These are phyloP conservation scores for Suzukiozyma palmioleophila DNA, from an alignment of 1,139 yeast species.

Conservation along the genomic window DNA sequence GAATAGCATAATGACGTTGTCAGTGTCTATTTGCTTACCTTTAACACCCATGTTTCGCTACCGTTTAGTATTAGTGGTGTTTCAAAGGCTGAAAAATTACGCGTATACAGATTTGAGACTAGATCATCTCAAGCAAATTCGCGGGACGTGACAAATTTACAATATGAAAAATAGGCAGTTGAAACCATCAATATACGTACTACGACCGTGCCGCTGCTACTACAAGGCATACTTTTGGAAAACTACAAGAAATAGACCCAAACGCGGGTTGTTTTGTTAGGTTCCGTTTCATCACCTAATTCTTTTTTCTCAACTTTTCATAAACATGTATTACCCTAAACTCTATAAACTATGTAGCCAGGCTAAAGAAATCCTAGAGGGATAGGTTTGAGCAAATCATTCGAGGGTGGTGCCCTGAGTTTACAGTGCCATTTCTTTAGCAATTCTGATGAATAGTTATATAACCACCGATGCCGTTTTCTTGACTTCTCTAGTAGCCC, in stretches of 20 bases:
- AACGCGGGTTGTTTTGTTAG: no score
- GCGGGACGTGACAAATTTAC: no score
- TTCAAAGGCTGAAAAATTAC: not conserved
- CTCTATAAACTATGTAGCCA: not conserved
- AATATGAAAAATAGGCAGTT: no score
- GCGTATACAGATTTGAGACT: not conserved
- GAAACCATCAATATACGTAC: no score
- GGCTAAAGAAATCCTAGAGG: not conserved
- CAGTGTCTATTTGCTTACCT: slow-evolving; percentile 33
- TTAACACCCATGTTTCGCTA: slow-evolving; percentile 60
- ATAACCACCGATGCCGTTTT: not conserved
- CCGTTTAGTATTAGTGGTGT: not conserved
- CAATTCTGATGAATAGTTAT: not conserved
- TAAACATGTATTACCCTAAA: not conserved
- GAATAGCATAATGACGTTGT: not conserved
- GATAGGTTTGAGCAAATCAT: no score
- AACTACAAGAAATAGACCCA: no score
- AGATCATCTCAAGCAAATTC: no score
- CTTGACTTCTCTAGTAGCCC: not conserved
- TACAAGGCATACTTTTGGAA: no score
- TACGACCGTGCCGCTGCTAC: no score
- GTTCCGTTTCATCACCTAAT: no score
- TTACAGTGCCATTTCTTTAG: not conserved
- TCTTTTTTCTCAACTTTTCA: no score
- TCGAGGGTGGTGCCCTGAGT: no score